These are phyloP conservation scores for Diaporthe sp. DNA, from an alignment of 2,329 filamentous ascomycete species.

Conservation along the genomic window DNA sequence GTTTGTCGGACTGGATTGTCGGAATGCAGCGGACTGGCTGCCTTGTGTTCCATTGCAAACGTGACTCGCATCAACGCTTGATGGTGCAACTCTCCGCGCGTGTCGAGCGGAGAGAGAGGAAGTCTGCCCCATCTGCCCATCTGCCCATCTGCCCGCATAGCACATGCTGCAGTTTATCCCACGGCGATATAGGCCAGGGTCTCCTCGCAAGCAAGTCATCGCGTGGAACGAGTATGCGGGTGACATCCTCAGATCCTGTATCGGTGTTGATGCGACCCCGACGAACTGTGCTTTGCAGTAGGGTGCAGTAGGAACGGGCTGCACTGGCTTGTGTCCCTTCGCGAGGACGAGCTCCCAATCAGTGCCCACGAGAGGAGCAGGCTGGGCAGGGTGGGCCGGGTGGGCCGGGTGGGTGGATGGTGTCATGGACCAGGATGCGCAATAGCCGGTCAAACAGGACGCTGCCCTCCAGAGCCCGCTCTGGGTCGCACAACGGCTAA, in stretches of 20 bases:
- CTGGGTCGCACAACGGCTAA: conserved; percentile 2
- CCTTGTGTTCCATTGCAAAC: background rate
- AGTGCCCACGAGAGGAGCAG: background rate
- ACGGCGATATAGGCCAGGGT: background rate
- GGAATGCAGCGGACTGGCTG: background rate
- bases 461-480: background rate
- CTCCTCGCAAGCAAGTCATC: conserved; percentile 8
- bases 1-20: conserved; percentile 3
- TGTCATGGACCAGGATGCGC: background rate
- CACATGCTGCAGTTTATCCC: background rate
- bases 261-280: background rate
- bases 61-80: background rate
- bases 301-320: background rate
- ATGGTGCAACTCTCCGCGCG: background rate
- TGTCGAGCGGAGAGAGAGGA: background rate
- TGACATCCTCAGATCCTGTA: conserved; percentile 3
- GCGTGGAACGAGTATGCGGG: background rate
- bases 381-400: background rate
- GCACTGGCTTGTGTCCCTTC: background rate
- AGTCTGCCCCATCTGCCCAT: background rate
- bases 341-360: background rate
- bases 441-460: conserved; percentile 5
- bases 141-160: background rate
- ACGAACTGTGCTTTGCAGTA: background rate
- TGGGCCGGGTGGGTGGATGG: background rate